Evolutionary conservation across 2,329 filamentous ascomycete species (phyloP), one percentile per base, ranked within the genome.

Genomic region (Drechmeria coniospora): DNA sequence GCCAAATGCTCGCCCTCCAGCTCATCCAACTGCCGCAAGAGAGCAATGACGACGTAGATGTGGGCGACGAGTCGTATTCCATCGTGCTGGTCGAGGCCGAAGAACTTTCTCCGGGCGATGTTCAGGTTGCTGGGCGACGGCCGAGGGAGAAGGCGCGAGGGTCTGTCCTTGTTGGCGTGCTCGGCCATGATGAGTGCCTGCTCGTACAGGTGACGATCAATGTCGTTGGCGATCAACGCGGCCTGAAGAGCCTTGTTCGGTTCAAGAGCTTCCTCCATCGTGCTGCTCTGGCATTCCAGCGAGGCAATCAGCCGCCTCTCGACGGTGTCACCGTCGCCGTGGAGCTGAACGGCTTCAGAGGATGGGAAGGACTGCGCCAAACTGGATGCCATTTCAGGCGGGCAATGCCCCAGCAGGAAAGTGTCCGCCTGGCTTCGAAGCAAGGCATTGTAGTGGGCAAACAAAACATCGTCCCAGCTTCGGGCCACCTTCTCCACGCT

Each of bases 401-500:
- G 58, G 39, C 67, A 64, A 36, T 65, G 57, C 14, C 56, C 56
- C 35, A 70, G 54, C 31, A 81, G 56, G 44, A 79, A 92, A 3
- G 61, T 58, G 40, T 87, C 79, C 46, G 92, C 87, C 41, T 87
- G 78, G 3, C 74, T 71, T 29, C 86, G 68, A 8, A 94, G 55
- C 5, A 87, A 59, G n/a, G 80, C 75, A 45, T 92, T 94, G 59
- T 90, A 90, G 47, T 86, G 74, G 20, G 78, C 75, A 50, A 90
- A 93, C 12, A 94, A 63, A 41, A 77, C 73, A 44, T 95, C 87
- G 39, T 93, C 82, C 77, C 84, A 92, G 14, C 66, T 73, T 27
- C 68, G 64, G 46, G 81, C 84, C 21, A 87, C 73, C 37, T 71
- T 70, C 44, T 81, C 74, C 8, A 92, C 81, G 28, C 78, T 80